Conservation (phyloP, 192 early-diverging fungal genomes). For the Coemansia sp. region DNA sequence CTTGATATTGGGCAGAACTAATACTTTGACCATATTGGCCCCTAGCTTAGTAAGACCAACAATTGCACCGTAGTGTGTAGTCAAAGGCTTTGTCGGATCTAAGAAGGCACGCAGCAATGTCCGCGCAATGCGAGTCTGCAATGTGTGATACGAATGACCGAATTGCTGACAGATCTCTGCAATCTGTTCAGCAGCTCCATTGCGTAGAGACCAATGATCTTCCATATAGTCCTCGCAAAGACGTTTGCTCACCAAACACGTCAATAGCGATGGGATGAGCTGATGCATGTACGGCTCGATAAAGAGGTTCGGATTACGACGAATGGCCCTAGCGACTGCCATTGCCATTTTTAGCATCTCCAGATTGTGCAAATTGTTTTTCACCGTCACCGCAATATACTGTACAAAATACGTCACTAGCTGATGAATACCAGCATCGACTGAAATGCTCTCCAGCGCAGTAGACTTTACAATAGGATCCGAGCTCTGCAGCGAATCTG, state of each 20-base stretch:
- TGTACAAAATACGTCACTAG: constrained; percentile 94
- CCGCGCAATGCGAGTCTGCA: constrained; percentile 86
- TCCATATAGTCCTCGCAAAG: constrained; percentile 64
- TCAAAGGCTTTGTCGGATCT: constrained; percentile 77
- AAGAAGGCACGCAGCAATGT: constrained; percentile 88
- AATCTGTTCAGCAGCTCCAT: constrained; percentile 71
- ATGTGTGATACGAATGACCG: constrained; percentile 76
- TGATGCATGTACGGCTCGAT: constrained; percentile 96
- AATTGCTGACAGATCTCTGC: constrained; percentile 74
- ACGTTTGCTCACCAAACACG: constrained; percentile 85
- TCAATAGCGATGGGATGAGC: constrained; percentile 89
- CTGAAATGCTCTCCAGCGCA: constrained; percentile 78
- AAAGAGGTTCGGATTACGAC: constrained; percentile 86
- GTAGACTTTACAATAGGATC: constrained; percentile 68
- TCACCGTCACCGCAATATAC: constrained; percentile 85
- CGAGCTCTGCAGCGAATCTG: constrained; percentile 68
- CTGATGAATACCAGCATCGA: constrained; percentile 93
- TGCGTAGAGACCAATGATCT: constrained; percentile 84
- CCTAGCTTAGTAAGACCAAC: constrained; percentile 76
- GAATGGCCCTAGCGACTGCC: constrained; percentile 72
- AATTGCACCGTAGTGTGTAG: constrained; percentile 89
- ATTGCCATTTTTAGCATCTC: constrained; percentile 71
- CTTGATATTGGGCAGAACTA: constrained; percentile 77
- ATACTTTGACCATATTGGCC: constrained; percentile 67
- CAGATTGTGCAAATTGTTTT: constrained; percentile 75